These are phyloP conservation scores for Xanthoceras sorbifolium DNA, from an alignment of 345 rosid species.

Conservation along the genomic window DNA sequence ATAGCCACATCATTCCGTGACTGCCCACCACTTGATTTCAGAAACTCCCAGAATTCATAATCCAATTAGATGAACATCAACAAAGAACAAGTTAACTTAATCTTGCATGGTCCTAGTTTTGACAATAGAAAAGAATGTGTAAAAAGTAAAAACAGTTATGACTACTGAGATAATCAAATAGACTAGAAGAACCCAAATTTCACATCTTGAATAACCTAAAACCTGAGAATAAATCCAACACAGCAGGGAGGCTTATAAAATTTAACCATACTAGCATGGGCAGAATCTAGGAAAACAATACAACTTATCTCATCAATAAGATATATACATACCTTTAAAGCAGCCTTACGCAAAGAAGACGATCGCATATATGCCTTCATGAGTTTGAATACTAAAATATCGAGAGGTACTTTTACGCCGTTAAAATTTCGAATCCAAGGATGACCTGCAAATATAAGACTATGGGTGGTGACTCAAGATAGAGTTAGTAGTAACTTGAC, in stretches of 20 bases:
- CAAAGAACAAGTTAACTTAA: not conserved
- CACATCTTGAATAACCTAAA: not conserved
- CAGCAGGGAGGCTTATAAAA: not conserved
- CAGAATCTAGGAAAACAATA: not conserved
- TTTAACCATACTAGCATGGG: not conserved
- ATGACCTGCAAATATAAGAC: constrained; percentile 61
- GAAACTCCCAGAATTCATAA: not conserved
- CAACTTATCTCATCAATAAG: not conserved
- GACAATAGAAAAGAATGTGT: not conserved
- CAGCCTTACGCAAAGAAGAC: constrained; percentile 87
- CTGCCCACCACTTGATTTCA: not conserved
- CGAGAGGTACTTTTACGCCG: constrained; percentile 67
- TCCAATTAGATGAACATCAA: not conserved
- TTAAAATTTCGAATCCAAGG: constrained; percentile 72
- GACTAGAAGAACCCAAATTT: not conserved
- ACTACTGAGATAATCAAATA: not conserved
- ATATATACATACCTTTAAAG: constrained; percentile 68
- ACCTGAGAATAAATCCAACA: not conserved
- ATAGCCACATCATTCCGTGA: too few relatives aligned
- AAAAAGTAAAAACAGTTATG: not conserved
- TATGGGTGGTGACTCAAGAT: constrained; percentile 18
- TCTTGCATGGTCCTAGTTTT: not conserved
- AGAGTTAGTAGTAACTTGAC: constrained; percentile 13
- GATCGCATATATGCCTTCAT: constrained; percentile 81
- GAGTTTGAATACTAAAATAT: constrained; percentile 68